Evolutionary conservation across 2,329 filamentous ascomycete species (phyloP).

Genomic region (Rhynchosporium graminicola): DNA sequence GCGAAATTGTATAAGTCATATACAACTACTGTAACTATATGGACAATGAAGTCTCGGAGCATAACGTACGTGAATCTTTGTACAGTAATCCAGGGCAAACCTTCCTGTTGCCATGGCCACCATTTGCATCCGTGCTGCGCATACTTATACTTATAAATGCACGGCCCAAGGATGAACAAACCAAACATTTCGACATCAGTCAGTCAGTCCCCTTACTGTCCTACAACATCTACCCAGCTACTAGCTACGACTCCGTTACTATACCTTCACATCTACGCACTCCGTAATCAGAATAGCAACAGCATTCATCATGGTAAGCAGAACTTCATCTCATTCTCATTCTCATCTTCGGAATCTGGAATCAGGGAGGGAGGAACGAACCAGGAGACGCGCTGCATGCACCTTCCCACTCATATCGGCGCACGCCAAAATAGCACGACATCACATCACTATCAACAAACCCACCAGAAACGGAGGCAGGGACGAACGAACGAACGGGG

Average conservation of each 20-base stretch:
- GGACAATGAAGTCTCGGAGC: no score
- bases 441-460: not conserved
- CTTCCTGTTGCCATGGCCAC: slow-evolving; percentile 13
- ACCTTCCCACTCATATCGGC: slow-evolving; percentile 2
- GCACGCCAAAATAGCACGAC: slow-evolving; percentile 13
- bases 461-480: not conserved
- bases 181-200: not conserved
- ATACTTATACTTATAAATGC: slow-evolving; percentile 18
- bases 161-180: slow-evolving; percentile 18
- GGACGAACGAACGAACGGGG: not conserved
- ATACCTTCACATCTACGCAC: not conserved
- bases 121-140: slow-evolving; percentile 5
- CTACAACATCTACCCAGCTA: not conserved
- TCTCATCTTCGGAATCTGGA: not conserved
- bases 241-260: not conserved
- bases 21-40: no score
- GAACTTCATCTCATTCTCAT: not conserved
- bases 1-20: no score
- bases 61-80: no score
- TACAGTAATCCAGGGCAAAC: no score
- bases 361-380: not conserved
- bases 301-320: slow-evolving; percentile 10
- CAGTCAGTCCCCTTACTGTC: not conserved
- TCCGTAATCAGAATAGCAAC: no score
- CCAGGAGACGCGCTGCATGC: not conserved